phyloP scores from a whole-genome alignment of 768 basidiomycete species.

The Mycena albidolilacea region DNA sequence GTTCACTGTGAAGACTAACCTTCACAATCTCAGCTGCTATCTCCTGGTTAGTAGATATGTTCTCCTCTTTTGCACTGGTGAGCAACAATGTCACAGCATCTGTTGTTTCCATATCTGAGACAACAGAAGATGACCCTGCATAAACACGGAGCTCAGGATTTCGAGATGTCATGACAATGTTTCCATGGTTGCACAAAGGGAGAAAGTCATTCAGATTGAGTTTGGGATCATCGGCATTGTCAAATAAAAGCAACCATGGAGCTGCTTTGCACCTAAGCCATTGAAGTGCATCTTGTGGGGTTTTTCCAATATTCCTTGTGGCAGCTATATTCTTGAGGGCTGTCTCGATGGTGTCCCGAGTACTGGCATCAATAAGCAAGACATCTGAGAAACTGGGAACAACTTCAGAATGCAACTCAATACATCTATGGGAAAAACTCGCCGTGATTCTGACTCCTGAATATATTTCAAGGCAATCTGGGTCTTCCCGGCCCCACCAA shows the following conservation, averaged over 20 bases:
- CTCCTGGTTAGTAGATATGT: neutral
- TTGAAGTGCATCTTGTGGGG: neutral
- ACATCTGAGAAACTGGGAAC: neutral
- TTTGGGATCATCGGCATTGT: slow-evolving; percentile 5
- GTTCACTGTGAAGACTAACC: neutral
- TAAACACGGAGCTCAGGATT: neutral
- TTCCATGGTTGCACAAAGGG: neutral
- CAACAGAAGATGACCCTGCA: neutral
- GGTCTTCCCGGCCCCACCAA: slow-evolving; percentile 6
- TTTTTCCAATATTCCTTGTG: neutral
- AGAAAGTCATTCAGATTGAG: neutral
- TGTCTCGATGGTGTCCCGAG: neutral
- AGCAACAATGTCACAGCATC: neutral
- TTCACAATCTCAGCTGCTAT: neutral
- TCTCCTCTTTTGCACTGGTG: neutral
- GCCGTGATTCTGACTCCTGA: neutral
- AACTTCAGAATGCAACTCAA: neutral
- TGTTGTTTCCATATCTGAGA: slow-evolving; percentile 1
- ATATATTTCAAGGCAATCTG: neutral
- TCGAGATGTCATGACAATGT: neutral
- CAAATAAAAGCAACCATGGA: neutral
- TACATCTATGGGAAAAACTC: neutral
- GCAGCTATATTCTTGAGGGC: neutral
- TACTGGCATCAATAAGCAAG: neutral
- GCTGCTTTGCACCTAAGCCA: neutral